Percentiles rank a stretch among this genome's conserved stretches.
These are phyloP conservation scores for Candida vartiovaarae DNA, from an alignment of 805 yeast species.

Conservation along the genomic window DNA sequence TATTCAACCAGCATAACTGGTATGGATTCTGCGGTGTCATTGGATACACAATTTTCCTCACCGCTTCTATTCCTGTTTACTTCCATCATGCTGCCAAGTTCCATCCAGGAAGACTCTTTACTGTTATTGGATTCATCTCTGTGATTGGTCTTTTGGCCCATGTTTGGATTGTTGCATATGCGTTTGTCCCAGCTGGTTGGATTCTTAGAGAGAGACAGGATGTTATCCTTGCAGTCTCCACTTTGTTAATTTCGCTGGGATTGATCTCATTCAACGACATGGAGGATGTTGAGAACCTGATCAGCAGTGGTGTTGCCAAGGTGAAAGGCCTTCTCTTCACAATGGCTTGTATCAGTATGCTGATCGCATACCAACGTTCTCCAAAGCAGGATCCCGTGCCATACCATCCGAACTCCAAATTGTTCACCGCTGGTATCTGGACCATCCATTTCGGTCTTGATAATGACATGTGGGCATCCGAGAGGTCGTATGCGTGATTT, in stretches of 20 bases:
- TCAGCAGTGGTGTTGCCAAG: constrained; percentile 9
- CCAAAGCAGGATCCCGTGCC: constrained; percentile 59
- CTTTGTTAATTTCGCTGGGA: constrained; percentile 47
- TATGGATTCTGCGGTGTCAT: constrained; percentile 69
- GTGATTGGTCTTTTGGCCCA: constrained; percentile 65
- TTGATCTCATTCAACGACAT: constrained; percentile 23
- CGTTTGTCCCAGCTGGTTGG: constrained; percentile 95
- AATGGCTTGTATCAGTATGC: constrained; percentile 38
- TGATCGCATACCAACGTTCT: constrained; percentile 50
- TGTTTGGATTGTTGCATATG: constrained; percentile 97
- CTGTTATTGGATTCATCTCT: constrained; percentile 40
- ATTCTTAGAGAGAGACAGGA: constrained; percentile 84
- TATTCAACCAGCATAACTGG: constrained; percentile 59
- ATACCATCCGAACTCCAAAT: constrained; percentile 55
- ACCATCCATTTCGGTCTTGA: constrained; percentile 96
- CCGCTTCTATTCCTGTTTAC: constrained; percentile 58
- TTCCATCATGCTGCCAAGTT: constrained; percentile 51
- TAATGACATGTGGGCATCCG: constrained; percentile 97
- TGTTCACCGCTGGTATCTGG: constrained; percentile 96
- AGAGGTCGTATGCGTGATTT: constrained; percentile 82
- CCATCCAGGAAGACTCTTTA: constrained; percentile 48
- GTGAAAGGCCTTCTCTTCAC: constrained; percentile 25
- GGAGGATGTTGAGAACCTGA: constrained; percentile 2
- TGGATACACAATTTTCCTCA: constrained; percentile 52
- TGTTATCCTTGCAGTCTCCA: constrained; percentile 54